Conservation (phyloP, 2,329 filamentous ascomycete species). For the Pestalotiopsis sp. region DNA sequence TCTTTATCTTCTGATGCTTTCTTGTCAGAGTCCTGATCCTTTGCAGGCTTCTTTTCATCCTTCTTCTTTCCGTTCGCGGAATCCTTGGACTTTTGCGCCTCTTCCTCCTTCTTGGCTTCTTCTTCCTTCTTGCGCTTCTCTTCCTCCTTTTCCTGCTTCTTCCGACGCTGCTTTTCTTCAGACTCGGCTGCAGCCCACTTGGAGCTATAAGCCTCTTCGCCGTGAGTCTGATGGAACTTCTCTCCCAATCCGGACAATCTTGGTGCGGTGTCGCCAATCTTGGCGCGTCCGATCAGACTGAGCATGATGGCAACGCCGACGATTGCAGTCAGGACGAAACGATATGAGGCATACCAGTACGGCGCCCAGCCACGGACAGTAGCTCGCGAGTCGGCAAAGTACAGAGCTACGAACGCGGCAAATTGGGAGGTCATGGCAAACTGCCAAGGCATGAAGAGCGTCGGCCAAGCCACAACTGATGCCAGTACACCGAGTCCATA, state of each 20-base stretch:
- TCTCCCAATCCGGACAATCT: conserved; percentile 40
- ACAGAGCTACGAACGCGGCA: conserved; percentile 80
- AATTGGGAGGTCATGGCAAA: conserved; percentile 88
- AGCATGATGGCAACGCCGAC: conserved; percentile 82
- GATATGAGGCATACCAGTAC: conserved; percentile 84
- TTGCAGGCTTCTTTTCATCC: conserved; percentile 28
- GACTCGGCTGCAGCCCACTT: conserved; percentile 51
- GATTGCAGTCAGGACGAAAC: conserved; percentile 89
- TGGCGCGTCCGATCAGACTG: conserved; percentile 80
- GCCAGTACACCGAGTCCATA: conserved; percentile 84
- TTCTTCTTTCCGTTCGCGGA: conserved; percentile 35
- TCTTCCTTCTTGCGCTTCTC: conserved; percentile 31
- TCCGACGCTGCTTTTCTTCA: conserved; percentile 42
- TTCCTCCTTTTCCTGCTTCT: conserved; percentile 33
- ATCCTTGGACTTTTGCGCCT: conserved; percentile 33
- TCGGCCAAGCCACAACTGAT: conserved; percentile 86
- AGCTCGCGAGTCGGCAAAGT: conserved; percentile 81
- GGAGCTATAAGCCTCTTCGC: conserved; percentile 35
- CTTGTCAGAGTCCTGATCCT: conserved; percentile 19
- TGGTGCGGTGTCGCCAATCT: conserved; percentile 56
- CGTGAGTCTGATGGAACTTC: conserved; percentile 40
- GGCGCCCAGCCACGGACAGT: conserved; percentile 78
- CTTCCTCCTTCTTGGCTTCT: conserved; percentile 17
- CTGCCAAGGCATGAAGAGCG: conserved; percentile 80
- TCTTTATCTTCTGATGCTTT: conserved; percentile 19